phyloP scores from a whole-genome alignment of 192 early-diverging fungal species.

The Phycomyces blakesleeanus region DNA sequence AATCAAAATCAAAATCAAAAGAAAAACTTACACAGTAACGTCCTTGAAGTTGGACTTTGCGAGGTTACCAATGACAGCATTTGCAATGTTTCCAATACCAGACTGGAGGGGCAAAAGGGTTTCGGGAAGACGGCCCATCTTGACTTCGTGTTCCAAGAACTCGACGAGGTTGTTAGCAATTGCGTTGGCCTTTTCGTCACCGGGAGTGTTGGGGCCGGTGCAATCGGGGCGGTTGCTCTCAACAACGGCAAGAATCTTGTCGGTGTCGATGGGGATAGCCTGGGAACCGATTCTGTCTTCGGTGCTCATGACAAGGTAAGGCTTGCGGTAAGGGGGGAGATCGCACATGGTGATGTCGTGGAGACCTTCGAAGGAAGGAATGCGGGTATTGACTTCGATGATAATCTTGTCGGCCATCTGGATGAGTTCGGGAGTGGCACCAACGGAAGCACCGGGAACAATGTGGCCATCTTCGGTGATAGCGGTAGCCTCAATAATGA shows the following conservation, averaged over 20 bases:
- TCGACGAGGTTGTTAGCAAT: slow-evolving; percentile 39
- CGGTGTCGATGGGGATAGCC: slow-evolving; percentile 33
- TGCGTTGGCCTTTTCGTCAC: slow-evolving; percentile 19
- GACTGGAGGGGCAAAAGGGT: slow-evolving; percentile 35
- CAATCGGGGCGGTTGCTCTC: slow-evolving; percentile 29
- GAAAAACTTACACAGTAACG: slow-evolving; percentile 35
- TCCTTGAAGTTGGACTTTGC: slow-evolving; percentile 34
- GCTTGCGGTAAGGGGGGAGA: slow-evolving; percentile 35
- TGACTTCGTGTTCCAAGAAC: slow-evolving; percentile 40
- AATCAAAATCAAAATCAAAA: slow-evolving; percentile 9
- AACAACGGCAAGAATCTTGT: slow-evolving; percentile 36
- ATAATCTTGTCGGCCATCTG: slow-evolving; percentile 38
- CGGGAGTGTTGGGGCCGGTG: slow-evolving; percentile 26
- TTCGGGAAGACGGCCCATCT: slow-evolving; percentile 32
- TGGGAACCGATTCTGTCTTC: slow-evolving; percentile 37
- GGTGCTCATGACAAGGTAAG: slow-evolving; percentile 33
- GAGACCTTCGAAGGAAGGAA: slow-evolving; percentile 41
- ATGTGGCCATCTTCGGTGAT: slow-evolving; percentile 38
- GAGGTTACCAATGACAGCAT: slow-evolving; percentile 38
- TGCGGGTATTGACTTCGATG: slow-evolving; percentile 38
- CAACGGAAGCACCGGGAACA: slow-evolving; percentile 39
- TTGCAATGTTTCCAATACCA: slow-evolving; percentile 43
- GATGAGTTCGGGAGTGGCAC: slow-evolving; percentile 36
- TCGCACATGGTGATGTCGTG: slow-evolving; percentile 33
- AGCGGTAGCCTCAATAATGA: slow-evolving; percentile 37